A percentile compares a stretch with the other conserved stretches of the same genome.
phyloP scores from a whole-genome alignment of 2,329 filamentous ascomycete species.

The Golovinomyces cichoracearum region DNA sequence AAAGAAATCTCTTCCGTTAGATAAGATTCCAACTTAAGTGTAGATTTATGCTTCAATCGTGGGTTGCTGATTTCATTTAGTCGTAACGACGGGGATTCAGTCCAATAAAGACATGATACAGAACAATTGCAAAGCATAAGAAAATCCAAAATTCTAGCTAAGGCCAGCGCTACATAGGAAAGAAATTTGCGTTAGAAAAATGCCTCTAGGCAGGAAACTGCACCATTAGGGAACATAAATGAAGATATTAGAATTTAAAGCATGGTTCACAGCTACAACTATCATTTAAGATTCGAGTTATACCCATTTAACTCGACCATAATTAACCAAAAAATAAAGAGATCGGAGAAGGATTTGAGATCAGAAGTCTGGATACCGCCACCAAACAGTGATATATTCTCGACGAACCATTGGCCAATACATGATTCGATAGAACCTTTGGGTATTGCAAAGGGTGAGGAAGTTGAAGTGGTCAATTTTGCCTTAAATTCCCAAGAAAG shows the following conservation, averaged over 20 bases:
- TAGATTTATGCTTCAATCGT: too few relatives aligned
- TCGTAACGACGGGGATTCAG: neutral
- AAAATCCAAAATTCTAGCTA: neutral
- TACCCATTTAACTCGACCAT: slow-evolving; percentile 19
- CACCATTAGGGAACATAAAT: too few relatives aligned
- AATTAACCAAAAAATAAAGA: neutral
- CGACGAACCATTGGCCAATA: slow-evolving; percentile 7
- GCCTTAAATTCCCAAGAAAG: neutral
- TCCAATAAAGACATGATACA: neutral
- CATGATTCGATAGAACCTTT: slow-evolving; percentile 2
- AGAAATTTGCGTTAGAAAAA: too few relatives aligned
- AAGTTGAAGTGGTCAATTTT: neutral
- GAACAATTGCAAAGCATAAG: neutral
- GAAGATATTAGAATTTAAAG: too few relatives aligned
- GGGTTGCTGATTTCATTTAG: too few relatives aligned
- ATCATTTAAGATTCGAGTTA: slow-evolving; percentile 40
- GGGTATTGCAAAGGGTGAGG: neutral
- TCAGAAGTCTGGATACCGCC: slow-evolving; percentile 25
- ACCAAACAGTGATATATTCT: slow-evolving; percentile 21
- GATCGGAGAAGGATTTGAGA: slow-evolving; percentile 3
- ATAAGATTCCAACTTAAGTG: too few relatives aligned
- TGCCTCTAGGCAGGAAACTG: neutral
- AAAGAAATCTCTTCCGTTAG: too few relatives aligned
- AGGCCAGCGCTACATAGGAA: neutral
- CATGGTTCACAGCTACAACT: slow-evolving; percentile 24